Evolutionary conservation across 2,329 filamentous ascomycete genomes (phyloP).

Genomic region (Verticillium nonalfalfae): DNA sequence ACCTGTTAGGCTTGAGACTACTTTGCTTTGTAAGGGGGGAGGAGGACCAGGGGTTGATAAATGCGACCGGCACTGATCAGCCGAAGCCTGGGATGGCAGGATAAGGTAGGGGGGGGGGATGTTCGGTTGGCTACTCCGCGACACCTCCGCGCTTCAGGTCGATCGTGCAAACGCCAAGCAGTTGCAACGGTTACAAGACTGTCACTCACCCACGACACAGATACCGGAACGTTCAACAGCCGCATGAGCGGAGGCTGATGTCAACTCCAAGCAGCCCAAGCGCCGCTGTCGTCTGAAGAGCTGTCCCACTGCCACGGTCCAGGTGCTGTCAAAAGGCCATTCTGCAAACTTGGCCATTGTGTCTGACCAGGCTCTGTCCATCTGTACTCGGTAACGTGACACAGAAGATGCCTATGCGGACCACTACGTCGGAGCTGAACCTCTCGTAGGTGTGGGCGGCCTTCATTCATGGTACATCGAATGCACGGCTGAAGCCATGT

Average conservation of each 20-base stretch:
- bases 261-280: not conserved
- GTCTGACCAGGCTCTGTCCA: not conserved
- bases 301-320: not conserved
- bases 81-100: not conserved
- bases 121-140: constrained; percentile 4
- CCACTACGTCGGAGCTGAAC: not conserved
- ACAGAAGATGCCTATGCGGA: not conserved
- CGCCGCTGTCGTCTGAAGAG: not conserved
- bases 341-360: not conserved
- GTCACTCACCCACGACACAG: not conserved
- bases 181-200: not conserved
- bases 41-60: not conserved
- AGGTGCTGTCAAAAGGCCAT: not conserved
- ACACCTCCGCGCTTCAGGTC: constrained; percentile 12
- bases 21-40: not conserved
- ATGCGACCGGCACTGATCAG: not conserved
- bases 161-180: constrained; percentile 12
- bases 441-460: not conserved
- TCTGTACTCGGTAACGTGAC: not conserved
- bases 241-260: not conserved
- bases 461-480: not conserved
- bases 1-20: too few relatives aligned
- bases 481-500: not conserved
- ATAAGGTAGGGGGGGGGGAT: not conserved
- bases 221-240: not conserved